These are phyloP conservation scores for Pleurotus citrinopileatus DNA, from an alignment of 768 basidiomycete species.

Conservation along the genomic window DNA sequence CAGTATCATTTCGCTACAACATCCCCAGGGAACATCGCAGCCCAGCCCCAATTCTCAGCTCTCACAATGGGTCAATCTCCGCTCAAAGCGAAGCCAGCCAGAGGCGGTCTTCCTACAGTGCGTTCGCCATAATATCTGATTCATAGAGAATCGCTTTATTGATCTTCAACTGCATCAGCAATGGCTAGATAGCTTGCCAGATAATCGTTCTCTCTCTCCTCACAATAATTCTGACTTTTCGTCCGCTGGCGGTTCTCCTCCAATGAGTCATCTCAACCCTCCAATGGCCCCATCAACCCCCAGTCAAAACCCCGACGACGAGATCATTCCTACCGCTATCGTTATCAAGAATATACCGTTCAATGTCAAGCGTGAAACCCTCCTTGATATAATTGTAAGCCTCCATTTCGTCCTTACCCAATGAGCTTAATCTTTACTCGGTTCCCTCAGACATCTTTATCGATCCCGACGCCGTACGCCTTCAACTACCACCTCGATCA, in stretches of 20 bases:
- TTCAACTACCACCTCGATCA: constrained; percentile 99
- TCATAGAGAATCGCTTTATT: constrained; percentile 13
- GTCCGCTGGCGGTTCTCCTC: constrained; percentile 82
- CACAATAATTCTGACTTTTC: constrained; percentile 89
- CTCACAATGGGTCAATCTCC: constrained; percentile 63
- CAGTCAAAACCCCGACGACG: constrained; percentile 65
- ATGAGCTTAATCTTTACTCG: constrained; percentile 9
- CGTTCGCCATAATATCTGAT: constrained; percentile 29
- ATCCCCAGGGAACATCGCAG: constrained; percentile 37
- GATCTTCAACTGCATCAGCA: constrained; percentile 47
- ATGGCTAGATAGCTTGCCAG: constrained; percentile 82
- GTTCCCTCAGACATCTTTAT: constrained; percentile 69
- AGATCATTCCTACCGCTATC: constrained; percentile 97
- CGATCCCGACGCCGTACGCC: constrained; percentile 95
- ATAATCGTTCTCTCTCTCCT: constrained; percentile 79
- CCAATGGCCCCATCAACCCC: constrained; percentile 51
- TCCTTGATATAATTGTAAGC: constrained; percentile 94
- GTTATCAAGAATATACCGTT: constrained; percentile 99
- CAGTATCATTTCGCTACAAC: constrained; percentile 74
- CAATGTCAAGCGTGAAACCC: constrained; percentile 94
- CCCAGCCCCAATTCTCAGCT: constrained; percentile 57
- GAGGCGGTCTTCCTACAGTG: constrained; percentile 74
- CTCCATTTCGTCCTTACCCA: constrained; percentile 5
- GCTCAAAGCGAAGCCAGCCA: constrained; percentile 69
- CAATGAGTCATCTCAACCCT: constrained; percentile 45